phyloP scores from a whole-genome alignment of 257 asterid genomes.

The Nemophila menziesii region DNA sequence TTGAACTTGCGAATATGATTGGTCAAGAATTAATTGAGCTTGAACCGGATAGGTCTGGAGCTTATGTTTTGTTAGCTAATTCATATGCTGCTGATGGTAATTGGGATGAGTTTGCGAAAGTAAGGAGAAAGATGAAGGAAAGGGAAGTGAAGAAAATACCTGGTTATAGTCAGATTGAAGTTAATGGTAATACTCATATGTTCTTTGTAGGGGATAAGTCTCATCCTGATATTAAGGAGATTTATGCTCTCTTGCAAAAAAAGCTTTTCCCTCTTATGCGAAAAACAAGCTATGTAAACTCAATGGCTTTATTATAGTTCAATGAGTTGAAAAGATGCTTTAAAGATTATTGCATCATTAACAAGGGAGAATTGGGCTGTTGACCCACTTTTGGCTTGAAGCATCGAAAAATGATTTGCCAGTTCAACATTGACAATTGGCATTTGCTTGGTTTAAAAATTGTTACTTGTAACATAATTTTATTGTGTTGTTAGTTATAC shows the following conservation, averaged over 20 bases:
- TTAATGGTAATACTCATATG: conserved; percentile 30
- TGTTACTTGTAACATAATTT: too few relatives aligned
- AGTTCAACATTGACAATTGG: too few relatives aligned
- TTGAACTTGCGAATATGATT: conserved; percentile 29
- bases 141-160: conserved; percentile 30
- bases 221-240: conserved; percentile 18
- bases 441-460: too few relatives aligned
- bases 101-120: conserved; percentile 50
- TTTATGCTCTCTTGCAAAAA: conserved; percentile 6
- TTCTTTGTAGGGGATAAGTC: conserved; percentile 34
- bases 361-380: too few relatives aligned
- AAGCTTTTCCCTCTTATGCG: conserved; percentile 16
- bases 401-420: too few relatives aligned
- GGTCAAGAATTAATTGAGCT: conserved; percentile 21
- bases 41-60: conserved; percentile 36
- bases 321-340: neutral
- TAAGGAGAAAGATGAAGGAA: conserved; percentile 34
- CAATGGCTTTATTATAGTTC: neutral
- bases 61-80: conserved; percentile 45
- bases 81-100: conserved; percentile 48
- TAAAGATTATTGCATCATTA: too few relatives aligned
- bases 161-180: conserved; percentile 60
- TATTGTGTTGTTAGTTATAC: too few relatives aligned
- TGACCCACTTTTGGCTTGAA: too few relatives aligned
- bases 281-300: neutral